A percentile compares a stretch with the other conserved stretches of the same genome.
Evolutionary conservation across 2,329 filamentous ascomycete genomes (phyloP).

Genomic region (Diplodia scrobiculata): DNA sequence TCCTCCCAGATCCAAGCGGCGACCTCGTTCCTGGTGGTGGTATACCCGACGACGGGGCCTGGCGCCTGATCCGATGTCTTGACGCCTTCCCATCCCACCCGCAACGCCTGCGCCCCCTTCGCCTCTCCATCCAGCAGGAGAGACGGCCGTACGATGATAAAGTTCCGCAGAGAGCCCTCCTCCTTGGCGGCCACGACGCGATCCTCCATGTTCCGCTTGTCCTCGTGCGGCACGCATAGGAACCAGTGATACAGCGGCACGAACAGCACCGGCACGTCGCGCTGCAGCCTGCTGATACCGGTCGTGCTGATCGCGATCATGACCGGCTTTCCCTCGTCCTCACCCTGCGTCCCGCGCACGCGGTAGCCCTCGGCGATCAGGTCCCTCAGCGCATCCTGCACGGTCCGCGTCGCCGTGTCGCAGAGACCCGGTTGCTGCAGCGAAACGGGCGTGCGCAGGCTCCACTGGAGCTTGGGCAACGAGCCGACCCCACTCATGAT

Average conservation of each 20-base stretch:
- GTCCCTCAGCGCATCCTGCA: slow-evolving; percentile 40
- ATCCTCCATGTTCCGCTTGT: slow-evolving; percentile 45
- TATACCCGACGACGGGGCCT: slow-evolving; percentile 45
- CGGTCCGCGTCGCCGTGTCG: slow-evolving; percentile 37
- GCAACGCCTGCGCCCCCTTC: slow-evolving; percentile 37
- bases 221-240: slow-evolving; percentile 44
- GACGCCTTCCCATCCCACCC: slow-evolving; percentile 40
- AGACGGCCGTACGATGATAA: slow-evolving; percentile 44
- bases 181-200: slow-evolving; percentile 35
- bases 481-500: slow-evolving; percentile 55
- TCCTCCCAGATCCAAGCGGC: slow-evolving; percentile 47
- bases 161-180: slow-evolving; percentile 35
- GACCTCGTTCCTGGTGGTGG: slow-evolving; percentile 45
- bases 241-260: slow-evolving; percentile 43
- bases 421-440: slow-evolving; percentile 44
- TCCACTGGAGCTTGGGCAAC: slow-evolving; percentile 36
- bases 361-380: slow-evolving; percentile 28
- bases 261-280: slow-evolving; percentile 44
- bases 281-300: slow-evolving; percentile 39
- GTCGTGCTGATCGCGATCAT: slow-evolving; percentile 46
- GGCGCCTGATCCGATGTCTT: slow-evolving; percentile 32
- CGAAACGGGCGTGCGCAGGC: slow-evolving; percentile 37
- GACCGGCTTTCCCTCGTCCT: slow-evolving; percentile 27
- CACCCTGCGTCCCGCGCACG: slow-evolving; percentile 12
- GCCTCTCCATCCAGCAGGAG: slow-evolving; percentile 42